Conservation (phyloP, 208 protist genomes). For the Tritrichomonas musculus region DNA sequence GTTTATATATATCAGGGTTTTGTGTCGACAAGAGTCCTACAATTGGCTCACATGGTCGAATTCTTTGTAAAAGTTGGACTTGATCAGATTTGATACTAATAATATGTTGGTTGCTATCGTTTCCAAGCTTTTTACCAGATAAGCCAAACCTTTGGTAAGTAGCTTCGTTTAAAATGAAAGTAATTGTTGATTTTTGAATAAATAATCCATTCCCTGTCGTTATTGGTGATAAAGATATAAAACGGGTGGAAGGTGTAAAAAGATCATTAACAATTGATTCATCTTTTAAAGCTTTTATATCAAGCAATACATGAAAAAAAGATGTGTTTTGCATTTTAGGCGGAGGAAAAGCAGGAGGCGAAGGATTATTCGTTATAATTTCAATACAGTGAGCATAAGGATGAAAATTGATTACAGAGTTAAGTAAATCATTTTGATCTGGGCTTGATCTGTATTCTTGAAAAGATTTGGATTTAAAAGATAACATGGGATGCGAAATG, state of each 20-base stretch:
- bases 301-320: background rate
- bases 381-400: background rate
- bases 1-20: background rate
- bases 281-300: background rate
- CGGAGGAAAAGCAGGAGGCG: background rate
- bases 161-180: background rate
- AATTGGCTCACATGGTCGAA: background rate
- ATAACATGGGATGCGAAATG: too few species aligned
- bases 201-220: background rate
- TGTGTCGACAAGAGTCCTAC: background rate
- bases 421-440: background rate
- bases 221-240: background rate
- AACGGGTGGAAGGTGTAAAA: background rate
- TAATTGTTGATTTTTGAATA: background rate
- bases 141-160: conserved; percentile 6
- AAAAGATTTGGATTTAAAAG: too few species aligned
- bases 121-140: background rate
- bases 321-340: background rate
- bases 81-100: background rate
- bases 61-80: background rate
- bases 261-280: background rate
- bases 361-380: background rate
- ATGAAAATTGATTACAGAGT: background rate
- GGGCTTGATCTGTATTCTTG: too few species aligned
- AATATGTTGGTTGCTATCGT: background rate